These are phyloP conservation scores for Bathelium albidoporum DNA, from an alignment of 495 filamentous ascomycete genomes.

Conservation along the genomic window DNA sequence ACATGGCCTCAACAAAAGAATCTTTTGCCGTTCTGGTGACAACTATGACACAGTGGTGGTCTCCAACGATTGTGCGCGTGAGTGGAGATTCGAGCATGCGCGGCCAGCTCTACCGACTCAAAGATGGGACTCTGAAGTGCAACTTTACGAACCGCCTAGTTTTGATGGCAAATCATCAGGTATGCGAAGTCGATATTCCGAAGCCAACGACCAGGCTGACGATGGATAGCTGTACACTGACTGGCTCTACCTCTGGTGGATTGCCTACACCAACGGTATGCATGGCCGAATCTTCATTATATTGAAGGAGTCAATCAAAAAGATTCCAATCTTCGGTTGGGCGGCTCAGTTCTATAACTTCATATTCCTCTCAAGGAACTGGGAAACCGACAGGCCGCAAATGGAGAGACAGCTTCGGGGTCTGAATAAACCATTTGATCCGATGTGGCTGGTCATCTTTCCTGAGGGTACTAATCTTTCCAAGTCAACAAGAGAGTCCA, in stretches of 20 bases:
- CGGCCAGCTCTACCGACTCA: slow-evolving; percentile 29
- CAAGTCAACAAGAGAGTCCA: slow-evolving; percentile 24
- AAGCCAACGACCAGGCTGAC: not conserved
- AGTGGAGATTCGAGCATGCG: slow-evolving; percentile 33
- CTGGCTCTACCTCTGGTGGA: slow-evolving; percentile 38
- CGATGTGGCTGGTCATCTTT: slow-evolving; percentile 37
- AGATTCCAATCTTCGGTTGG: slow-evolving; percentile 33
- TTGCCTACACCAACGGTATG: slow-evolving; percentile 36
- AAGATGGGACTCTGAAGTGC: slow-evolving; percentile 32
- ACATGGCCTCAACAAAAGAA: slow-evolving; percentile 37
- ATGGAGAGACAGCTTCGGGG: slow-evolving; percentile 28
- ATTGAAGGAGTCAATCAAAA: slow-evolving; percentile 33
- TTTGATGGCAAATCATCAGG: slow-evolving; percentile 36
- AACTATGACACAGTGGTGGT: slow-evolving; percentile 35
- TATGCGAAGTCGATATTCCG: not conserved
- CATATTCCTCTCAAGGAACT: slow-evolving; percentile 33
- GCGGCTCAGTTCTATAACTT: slow-evolving; percentile 35
- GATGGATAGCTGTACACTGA: slow-evolving; percentile 28
- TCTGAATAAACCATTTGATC: slow-evolving; percentile 29
- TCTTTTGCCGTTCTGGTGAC: slow-evolving; percentile 35
- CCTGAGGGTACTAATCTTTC: slow-evolving; percentile 35
- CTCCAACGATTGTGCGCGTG: slow-evolving; percentile 31
- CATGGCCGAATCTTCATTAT: slow-evolving; percentile 36
- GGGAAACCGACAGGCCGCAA: slow-evolving; percentile 28
- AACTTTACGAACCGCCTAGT: slow-evolving; percentile 32